Base-by-base conservation (phyloP, 169 alveolate species). In the Cryptosporidium bovis region DNA sequence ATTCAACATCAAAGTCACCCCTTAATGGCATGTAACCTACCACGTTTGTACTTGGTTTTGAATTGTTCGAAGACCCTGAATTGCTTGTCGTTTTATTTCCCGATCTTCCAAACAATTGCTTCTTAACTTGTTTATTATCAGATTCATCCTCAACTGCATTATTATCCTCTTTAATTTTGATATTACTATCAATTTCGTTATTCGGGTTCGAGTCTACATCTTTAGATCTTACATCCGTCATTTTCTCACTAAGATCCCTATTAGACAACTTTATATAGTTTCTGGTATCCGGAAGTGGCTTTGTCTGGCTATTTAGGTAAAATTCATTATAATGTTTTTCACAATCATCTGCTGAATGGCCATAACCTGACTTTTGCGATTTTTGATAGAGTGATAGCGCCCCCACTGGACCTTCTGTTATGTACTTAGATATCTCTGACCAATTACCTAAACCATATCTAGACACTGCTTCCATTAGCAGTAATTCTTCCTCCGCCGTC, bases 1-100 rank as follows among this genome's bases (percentile, higher is more conserved):
- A 98, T 82, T 98, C 99, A 15, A 95, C 93, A 83, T 98, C 99
- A 90, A 98, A 98, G 87, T 98, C 99, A 7, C 99, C 99, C 90
- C 99, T 94, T 77, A 96, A 90, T 24, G 99, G 99, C 87, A 77
- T 77, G 29, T 77, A 77, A 8, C 87, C 87, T 16, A 77, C 64
- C 3, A 77, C 87, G 18, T 71, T 77, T 15, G 87, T 77, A 77
- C 71, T 77, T 27, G 87, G 87, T 31, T 77, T 77, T 6, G 87
- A 48, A 34, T 62, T 51, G 15, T 12, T 50, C 31, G 65, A 51
- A 7, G 36, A 44, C 27, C 71, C 18, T 29, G 87, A 36, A 20
- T 33, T 77, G 5, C 53, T 77, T 3, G 56, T 69, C 10, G 67
- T 64, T 6, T 64, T 69, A 55, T 69, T 69, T n/a, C 83, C 66